Evolutionary conservation across 2,329 filamentous ascomycete genomes (phyloP), one percentile per base, ranked within the genome.

Genomic region (Harringtonia lauricola): DNA sequence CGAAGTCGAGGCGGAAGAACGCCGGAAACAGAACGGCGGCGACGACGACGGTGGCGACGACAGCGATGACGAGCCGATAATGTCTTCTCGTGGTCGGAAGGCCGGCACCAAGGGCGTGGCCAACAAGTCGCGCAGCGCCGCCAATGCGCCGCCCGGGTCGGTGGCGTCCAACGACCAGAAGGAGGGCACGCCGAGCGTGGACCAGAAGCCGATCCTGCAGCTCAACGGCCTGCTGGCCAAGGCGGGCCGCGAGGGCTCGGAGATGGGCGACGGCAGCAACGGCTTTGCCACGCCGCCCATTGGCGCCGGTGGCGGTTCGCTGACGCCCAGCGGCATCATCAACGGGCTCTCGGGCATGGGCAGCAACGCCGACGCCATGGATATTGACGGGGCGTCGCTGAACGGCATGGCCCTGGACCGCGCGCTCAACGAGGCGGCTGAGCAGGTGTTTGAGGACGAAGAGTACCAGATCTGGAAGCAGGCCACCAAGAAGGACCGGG

Each of bases 381-480:
- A 98, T 46, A 78, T 92, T 29, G 92, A 96, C 57, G 83, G 76
- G 0, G 76, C 81, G 7, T 81, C 81, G 14, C 67, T 86, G 33
- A 81, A 78, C 42, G 80, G 78, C 19, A 71, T 84, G 59, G 69
- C 47, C n/a, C 58, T 84, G 18, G 72, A 72, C 33, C 76, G 81
- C 41, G 74, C 78, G 1, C 72, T 85, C 44, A 76, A 76, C 15
- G 72, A 83, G 46, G 75, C 76, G 26, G 73, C 70, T 14, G 84
- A 94, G 53, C 86, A 94, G 52, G 74, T 76, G 13, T 87, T 87
- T 52, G 79, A 94, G 53, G 89, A 96, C 54, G 89, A 96, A 46
- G 90, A 95, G 58, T 95, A 92, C 65, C 94, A 94, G 60, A 85
- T 92, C 30, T 98, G 94, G 92, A 98, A 96, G 66, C 90, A 96